These are phyloP conservation scores for Crithidia acanthocephali DNA, from an alignment of 208 protist species.

Conservation along the genomic window DNA sequence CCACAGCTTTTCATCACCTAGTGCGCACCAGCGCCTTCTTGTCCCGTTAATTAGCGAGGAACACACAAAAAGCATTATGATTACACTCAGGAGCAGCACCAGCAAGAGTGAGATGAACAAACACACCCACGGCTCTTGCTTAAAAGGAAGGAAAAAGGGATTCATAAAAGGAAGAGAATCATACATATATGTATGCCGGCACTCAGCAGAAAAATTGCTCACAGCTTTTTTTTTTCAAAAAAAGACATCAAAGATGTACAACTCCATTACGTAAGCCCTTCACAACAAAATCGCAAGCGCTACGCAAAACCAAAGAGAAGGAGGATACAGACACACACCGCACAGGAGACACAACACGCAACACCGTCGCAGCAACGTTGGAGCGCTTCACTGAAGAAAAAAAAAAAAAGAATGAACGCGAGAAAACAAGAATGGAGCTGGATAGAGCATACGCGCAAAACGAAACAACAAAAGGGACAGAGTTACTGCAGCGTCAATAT, in stretches of 20 bases:
- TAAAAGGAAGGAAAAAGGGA: not conserved
- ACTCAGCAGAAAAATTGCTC: too few relatives aligned
- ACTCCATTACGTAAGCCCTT: too few relatives aligned
- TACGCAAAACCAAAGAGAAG: conserved; percentile 15
- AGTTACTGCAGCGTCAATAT: not conserved
- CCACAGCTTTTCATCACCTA: too few relatives aligned
- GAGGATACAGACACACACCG: too few relatives aligned
- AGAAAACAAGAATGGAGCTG: not conserved
- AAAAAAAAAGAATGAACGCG: not conserved
- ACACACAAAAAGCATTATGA: too few relatives aligned
- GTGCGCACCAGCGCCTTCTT: too few relatives aligned
- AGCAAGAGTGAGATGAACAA: not conserved
- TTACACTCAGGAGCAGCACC: not conserved
- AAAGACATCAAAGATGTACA: too few relatives aligned
- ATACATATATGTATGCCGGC: too few relatives aligned
- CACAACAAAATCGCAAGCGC: too few relatives aligned
- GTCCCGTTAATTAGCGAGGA: too few relatives aligned
- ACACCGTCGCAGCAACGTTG: not conserved
- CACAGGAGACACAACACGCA: not conserved
- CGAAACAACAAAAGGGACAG: not conserved
- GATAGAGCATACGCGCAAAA: not conserved
- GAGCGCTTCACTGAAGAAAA: not conserved
- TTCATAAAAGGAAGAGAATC: not conserved
- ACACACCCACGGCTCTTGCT: not conserved
- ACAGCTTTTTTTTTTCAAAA: too few relatives aligned